phyloP scores from a whole-genome alignment of 495 filamentous ascomycete species.

The Penicillium odoratum region DNA sequence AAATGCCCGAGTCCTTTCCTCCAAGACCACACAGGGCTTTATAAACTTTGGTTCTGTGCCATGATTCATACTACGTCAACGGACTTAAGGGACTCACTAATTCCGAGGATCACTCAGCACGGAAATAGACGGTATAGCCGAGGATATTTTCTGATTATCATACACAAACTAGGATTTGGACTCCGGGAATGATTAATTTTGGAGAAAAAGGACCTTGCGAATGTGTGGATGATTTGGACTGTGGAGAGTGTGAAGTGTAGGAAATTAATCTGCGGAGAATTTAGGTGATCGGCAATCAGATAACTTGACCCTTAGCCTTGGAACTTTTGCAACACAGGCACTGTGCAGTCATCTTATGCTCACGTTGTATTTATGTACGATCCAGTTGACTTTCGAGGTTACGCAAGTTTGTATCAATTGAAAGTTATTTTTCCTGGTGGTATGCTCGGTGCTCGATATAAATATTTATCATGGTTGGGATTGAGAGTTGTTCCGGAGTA shows the following conservation, averaged over 20 bases:
- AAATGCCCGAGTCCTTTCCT: not conserved
- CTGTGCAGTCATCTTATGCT: not conserved
- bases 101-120: not conserved
- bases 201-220: too few relatives aligned
- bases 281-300: not conserved
- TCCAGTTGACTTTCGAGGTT: not conserved
- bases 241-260: not conserved
- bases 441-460: not conserved
- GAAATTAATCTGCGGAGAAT: not conserved
- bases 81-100: not conserved
- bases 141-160: too few relatives aligned
- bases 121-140: not conserved
- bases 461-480: not conserved
- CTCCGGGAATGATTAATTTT: too few relatives aligned
- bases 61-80: not conserved
- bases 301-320: not conserved
- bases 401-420: not conserved
- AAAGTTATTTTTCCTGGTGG: not conserved
- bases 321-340: not conserved
- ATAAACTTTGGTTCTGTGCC: not conserved
- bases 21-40: not conserved
- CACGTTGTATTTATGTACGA: not conserved
- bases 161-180: too few relatives aligned
- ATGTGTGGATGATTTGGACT: not conserved
- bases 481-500: not conserved